Conservation (phyloP, 768 basidiomycete genomes). For the Amanita muscaria region DNA sequence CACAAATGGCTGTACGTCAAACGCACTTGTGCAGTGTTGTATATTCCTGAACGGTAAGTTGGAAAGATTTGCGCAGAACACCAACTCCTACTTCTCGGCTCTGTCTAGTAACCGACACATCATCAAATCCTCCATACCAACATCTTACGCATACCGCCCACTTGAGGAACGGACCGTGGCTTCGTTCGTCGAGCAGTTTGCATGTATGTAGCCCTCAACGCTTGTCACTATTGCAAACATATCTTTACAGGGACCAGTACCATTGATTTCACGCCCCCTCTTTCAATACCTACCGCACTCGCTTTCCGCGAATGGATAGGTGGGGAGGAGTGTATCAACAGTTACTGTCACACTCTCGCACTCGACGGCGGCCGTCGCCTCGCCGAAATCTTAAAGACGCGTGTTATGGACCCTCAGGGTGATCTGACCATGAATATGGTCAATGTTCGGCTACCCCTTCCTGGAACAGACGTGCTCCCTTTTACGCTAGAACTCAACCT, state of each 20-base stretch:
- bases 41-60: slow-evolving; percentile 53
- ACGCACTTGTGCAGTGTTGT: slow-evolving; percentile 60
- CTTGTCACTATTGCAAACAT: neutral
- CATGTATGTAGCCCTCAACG: slow-evolving; percentile 32
- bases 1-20: slow-evolving; percentile 79
- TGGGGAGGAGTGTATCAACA: slow-evolving; percentile 63
- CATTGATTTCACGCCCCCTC: slow-evolving; percentile 41
- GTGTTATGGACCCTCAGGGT: slow-evolving; percentile 44
- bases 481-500: slow-evolving; percentile 14
- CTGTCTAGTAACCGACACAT: slow-evolving; percentile 52
- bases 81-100: neutral
- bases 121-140: slow-evolving; percentile 53
- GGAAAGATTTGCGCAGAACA: neutral
- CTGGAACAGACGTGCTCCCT: slow-evolving; percentile 12
- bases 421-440: slow-evolving; percentile 63
- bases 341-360: slow-evolving; percentile 64
- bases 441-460: slow-evolving; percentile 29
- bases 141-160: slow-evolving; percentile 39
- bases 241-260: slow-evolving; percentile 53
- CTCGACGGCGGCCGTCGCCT: slow-evolving; percentile 53
- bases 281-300: slow-evolving; percentile 53
- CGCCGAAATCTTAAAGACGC: slow-evolving; percentile 52
- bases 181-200: slow-evolving; percentile 35
- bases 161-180: slow-evolving; percentile 24
- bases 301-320: slow-evolving; percentile 68